A percentile compares a stretch with the other conserved stretches of the same genome.
These are phyloP conservation scores for Phytopythium delawarense DNA, from an alignment of 352 stramenopile genomes.

Conservation along the genomic window DNA sequence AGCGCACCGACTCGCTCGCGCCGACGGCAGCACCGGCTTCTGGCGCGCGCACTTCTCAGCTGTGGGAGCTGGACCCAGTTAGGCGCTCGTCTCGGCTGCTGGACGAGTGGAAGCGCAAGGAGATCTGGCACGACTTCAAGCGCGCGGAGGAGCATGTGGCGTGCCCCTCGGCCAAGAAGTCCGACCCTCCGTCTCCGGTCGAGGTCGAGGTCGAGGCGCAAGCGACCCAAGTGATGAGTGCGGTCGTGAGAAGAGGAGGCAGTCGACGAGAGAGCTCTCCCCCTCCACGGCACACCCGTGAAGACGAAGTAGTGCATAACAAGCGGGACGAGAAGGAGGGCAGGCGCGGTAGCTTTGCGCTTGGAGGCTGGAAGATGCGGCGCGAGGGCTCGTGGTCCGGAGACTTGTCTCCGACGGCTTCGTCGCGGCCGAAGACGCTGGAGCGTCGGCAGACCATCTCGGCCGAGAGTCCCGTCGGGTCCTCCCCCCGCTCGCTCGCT, in stretches of 20 bases:
- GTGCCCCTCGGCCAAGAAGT: slow-evolving; percentile 12
- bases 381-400: slow-evolving; percentile 6
- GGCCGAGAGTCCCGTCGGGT: slow-evolving; percentile 3
- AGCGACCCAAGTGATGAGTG: not conserved
- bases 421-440: not conserved
- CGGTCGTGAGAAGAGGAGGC: not conserved
- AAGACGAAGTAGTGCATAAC: not conserved
- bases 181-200: not conserved
- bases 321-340: slow-evolving; percentile 13
- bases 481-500: slow-evolving; percentile 10
- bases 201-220: not conserved
- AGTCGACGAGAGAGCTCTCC: not conserved
- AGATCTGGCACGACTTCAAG: slow-evolving; percentile 76
- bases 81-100: slow-evolving; percentile 41
- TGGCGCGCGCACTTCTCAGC: slow-evolving; percentile 23
- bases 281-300: not conserved
- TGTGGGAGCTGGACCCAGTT: slow-evolving; percentile 33
- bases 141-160: slow-evolving; percentile 50
- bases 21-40: not conserved
- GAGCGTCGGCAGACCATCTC: slow-evolving; percentile 6
- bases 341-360: not conserved
- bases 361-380: not conserved
- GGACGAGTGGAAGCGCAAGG: slow-evolving; percentile 67
- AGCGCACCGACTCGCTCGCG: slow-evolving; percentile 14
- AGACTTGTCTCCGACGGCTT: not conserved